Base-by-base conservation (phyloP, 108 stramenopile genomes). In the Pseudonitzschia pungens region DNA sequence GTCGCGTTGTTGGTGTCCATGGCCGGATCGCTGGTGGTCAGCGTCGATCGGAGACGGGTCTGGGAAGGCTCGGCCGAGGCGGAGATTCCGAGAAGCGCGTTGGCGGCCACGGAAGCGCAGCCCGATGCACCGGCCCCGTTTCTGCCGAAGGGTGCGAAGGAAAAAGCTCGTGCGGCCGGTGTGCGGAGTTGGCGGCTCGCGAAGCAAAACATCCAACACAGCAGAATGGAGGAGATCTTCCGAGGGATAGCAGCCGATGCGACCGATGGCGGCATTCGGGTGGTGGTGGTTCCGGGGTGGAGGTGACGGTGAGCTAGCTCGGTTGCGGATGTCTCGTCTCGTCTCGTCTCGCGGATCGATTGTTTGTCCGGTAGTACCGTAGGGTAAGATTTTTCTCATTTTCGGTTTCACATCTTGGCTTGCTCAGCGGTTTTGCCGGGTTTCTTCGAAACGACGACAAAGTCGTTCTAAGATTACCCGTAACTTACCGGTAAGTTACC, bases 1-100 rank as follows among this genome's bases (percentile, higher is more conserved):
- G 63, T 67, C 16, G 56, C 22, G 41, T 65, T 65, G 48, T 51
- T 32, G 24, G 53, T 72, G 10, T 31, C 36, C 24, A 36, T 36
- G 8, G 64, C 24, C 10, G 20, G 20, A 6, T 33, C 42, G 22
- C 36, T 62, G 43, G 24, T 7, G n/a, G n/a, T n/a, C n/a, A 68
- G 40, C 36, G 73, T 74, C 11, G 72, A 73, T 73, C 44, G 72
- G 26, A 73, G 57, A 21, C 71, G 71, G 1, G 71, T 72, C 1
- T 36, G 6, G 22, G 22, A 28, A 51, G 4, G 2, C 36, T 36
- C 12, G 36, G n/a, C 31, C 42, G 65, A 24, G 33, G 21, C n/a
- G 65, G 42, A 41, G 33, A 65, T 6, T 24, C 5, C 40, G 22
- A 45, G 24, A 31, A 41, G n/a, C 2, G 57, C n/a, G 21, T 28